phyloP scores from a whole-genome alignment of 2,329 filamentous ascomycete species.

The Aspergillus aculeatus region DNA sequence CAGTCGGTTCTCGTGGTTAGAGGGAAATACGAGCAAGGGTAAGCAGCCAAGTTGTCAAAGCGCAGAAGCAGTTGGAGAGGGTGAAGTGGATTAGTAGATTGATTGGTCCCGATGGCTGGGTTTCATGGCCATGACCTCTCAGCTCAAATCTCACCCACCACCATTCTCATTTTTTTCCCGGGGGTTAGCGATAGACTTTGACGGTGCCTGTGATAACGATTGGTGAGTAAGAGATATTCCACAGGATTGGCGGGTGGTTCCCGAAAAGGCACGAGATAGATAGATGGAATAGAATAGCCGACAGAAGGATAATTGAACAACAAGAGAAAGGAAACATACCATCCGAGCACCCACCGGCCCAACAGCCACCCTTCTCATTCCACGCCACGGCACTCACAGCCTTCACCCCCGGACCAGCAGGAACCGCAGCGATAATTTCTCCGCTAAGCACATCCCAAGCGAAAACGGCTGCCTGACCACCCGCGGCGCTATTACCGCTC shows the following conservation, averaged over 20 bases:
- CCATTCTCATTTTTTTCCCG: background rate
- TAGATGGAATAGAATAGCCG: too few relatives aligned
- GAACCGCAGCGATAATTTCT: conserved; percentile 62
- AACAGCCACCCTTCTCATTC: conserved; percentile 42
- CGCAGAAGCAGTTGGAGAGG: background rate
- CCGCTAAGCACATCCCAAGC: conserved; percentile 85
- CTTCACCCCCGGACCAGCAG: conserved; percentile 40
- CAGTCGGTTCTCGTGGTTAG: background rate
- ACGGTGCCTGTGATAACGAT: conserved; percentile 16
- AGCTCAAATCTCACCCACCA: background rate
- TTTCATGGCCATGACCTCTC: background rate
- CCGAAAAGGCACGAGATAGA: too few relatives aligned
- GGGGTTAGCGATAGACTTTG: conserved; percentile 19
- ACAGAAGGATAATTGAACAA: background rate
- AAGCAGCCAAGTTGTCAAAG: background rate
- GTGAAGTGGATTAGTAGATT: background rate
- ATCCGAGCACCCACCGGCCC: conserved; percentile 45
- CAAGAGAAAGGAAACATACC: conserved; percentile 28
- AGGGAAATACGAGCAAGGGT: background rate
- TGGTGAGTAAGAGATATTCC: background rate
- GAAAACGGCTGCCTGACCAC: conserved; percentile 35
- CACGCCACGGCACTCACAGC: conserved; percentile 48
- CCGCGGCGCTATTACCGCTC: background rate
- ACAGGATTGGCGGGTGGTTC: too few relatives aligned
- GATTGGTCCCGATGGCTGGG: background rate